These are phyloP conservation scores for Tolypocladium inflatum DNA, from an alignment of 2,329 filamentous ascomycete genomes.

Conservation along the genomic window DNA sequence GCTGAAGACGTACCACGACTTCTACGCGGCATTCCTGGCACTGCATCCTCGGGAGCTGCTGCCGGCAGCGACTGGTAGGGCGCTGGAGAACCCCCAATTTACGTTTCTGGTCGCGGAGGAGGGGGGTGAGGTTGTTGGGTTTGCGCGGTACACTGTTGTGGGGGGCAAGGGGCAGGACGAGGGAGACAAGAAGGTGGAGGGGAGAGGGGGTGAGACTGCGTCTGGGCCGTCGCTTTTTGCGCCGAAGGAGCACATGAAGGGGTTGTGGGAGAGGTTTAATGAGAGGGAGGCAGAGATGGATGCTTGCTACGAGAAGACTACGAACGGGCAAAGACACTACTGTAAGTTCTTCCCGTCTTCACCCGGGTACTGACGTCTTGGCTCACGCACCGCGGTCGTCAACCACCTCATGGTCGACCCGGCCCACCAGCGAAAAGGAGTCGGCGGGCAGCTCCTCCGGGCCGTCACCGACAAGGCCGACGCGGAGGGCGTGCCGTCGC, in stretches of 20 bases:
- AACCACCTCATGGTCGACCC: constrained; percentile 14
- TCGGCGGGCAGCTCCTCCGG: constrained; percentile 7
- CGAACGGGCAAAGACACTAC: constrained; percentile 7
- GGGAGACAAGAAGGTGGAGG: not conserved
- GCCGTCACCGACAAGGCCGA: constrained; percentile 6
- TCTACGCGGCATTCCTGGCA: constrained; percentile 10
- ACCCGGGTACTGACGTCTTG: not conserved
- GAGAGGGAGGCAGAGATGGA: constrained; percentile 10
- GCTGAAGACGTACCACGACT: constrained; percentile 7
- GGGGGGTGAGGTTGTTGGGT: not conserved
- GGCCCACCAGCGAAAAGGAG: constrained; percentile 9
- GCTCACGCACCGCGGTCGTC: constrained; percentile 4
- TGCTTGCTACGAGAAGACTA: constrained; percentile 7
- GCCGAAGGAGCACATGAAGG: constrained; percentile 8
- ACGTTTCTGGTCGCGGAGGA: constrained; percentile 2
- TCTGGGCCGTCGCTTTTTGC: constrained; percentile 5
- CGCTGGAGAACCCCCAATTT: not conserved
- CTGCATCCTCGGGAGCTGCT: constrained; percentile 7
- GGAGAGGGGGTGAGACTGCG: not conserved
- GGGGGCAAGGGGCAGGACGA: not conserved
- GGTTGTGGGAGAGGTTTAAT: constrained; percentile 12
- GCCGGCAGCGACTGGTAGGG: not conserved
- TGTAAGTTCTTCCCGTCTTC: constrained; percentile 4
- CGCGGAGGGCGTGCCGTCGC: constrained; percentile 2
- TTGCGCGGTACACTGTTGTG: constrained; percentile 3